These are phyloP conservation scores for Daldinia sp. DNA, from an alignment of 2,329 filamentous ascomycete genomes.

Conservation along the genomic window DNA sequence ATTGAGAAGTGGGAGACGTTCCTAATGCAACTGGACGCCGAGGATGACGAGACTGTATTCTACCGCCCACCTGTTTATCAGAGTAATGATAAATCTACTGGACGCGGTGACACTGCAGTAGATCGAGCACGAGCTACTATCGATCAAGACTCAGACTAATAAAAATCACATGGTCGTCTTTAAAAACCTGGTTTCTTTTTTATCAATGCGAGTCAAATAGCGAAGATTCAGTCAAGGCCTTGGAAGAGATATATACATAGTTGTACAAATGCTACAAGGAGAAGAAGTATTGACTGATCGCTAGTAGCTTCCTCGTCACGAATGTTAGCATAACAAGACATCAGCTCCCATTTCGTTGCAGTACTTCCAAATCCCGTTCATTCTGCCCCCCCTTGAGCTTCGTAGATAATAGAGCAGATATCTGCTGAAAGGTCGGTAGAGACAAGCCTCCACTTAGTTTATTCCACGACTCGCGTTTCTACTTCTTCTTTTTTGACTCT, in stretches of 20 bases:
- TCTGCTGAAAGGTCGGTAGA: not conserved
- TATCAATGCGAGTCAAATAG: constrained; percentile 17
- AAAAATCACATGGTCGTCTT: constrained; percentile 13
- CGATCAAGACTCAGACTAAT: constrained; percentile 70
- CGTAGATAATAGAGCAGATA: not conserved
- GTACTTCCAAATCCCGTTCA: not conserved
- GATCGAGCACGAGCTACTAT: constrained; percentile 70
- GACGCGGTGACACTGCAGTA: constrained; percentile 68
- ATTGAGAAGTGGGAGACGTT: constrained; percentile 99
- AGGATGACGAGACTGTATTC: constrained; percentile 82
- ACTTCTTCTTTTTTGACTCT: constrained; percentile 47
- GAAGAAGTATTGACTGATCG: not conserved
- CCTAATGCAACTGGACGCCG: constrained; percentile 92
- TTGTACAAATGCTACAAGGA: constrained; percentile 49
- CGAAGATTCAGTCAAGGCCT: constrained; percentile 17
- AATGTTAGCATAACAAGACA: constrained; percentile 8
- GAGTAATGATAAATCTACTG: constrained; percentile 59
- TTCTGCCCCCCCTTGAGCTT: not conserved
- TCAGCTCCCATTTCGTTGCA: not conserved
- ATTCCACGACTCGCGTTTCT: not conserved
- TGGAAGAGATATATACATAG: constrained; percentile 46
- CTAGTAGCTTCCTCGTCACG: not conserved
- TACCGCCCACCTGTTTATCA: constrained; percentile 73
- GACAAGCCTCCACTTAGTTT: not conserved
- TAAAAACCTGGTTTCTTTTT: constrained; percentile 37